Conservation (phyloP, 2,329 filamentous ascomycete genomes). For the Aspergillus texensis region DNA sequence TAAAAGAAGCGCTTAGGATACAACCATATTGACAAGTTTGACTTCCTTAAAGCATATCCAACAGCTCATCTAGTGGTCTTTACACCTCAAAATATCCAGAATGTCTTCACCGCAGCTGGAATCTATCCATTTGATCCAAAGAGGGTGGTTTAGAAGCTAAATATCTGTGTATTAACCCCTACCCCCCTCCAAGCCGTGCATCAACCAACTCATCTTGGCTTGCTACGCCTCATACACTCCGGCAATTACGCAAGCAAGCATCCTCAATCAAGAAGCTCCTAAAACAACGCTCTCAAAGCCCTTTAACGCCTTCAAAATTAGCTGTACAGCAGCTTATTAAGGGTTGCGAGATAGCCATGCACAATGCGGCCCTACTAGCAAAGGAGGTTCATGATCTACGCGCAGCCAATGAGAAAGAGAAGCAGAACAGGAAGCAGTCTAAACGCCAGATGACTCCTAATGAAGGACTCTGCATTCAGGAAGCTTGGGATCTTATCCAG, state of each 20-base stretch:
- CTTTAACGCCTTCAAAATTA: background rate
- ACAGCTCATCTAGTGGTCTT: background rate
- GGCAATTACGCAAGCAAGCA: background rate
- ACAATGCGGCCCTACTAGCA: background rate
- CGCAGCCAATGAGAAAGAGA: background rate
- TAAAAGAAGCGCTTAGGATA: background rate
- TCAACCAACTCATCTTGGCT: background rate
- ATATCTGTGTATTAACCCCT: background rate
- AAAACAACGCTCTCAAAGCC: background rate
- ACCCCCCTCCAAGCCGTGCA: background rate
- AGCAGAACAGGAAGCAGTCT: background rate
- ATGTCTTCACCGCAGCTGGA: background rate
- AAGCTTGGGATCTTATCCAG: background rate
- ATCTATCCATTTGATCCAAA: background rate
- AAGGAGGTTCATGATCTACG: background rate
- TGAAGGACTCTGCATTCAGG: background rate
- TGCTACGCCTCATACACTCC: background rate
- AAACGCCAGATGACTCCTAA: background rate
- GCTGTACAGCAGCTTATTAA: background rate
- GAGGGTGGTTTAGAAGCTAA: background rate
- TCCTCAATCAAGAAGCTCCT: background rate
- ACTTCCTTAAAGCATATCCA: background rate
- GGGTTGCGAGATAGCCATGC: background rate
- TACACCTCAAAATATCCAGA: background rate
- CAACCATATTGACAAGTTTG: background rate